A percentile compares a stretch with the other conserved stretches of the same genome.
Conservation (phyloP, 257 asterid species). For the Sherardia arvensis region DNA sequence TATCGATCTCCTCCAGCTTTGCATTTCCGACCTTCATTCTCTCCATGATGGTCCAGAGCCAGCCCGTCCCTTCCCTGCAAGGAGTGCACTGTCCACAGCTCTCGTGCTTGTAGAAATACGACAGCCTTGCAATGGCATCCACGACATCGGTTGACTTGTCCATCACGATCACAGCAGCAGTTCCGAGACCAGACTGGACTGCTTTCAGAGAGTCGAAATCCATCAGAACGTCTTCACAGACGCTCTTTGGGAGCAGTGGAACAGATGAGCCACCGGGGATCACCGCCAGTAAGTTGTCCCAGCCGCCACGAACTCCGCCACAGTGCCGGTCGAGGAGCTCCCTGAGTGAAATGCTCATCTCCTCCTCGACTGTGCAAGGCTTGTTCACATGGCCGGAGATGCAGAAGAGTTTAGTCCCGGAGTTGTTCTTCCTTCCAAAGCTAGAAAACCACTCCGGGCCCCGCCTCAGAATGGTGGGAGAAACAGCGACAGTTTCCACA, state of each 20-base stretch:
- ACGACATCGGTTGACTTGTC: conserved; percentile 96
- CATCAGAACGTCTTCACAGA: conserved; percentile 95
- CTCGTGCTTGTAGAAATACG: conserved; percentile 97
- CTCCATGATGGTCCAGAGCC: conserved; percentile 99
- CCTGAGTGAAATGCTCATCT: conserved; percentile 90
- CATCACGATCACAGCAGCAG: conserved; percentile 98
- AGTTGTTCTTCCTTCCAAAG: conserved; percentile 91
- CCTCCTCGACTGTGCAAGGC: conserved; percentile 99
- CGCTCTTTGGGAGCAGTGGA: conserved; percentile 66
- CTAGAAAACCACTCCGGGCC: conserved; percentile 99
- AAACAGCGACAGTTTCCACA: conserved; percentile 96
- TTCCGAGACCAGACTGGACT: conserved; percentile 91
- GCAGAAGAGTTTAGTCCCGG: conserved; percentile 89
- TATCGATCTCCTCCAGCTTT: conserved; percentile 89
- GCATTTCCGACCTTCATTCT: conserved; percentile 98
- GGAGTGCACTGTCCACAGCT: conserved; percentile 99
- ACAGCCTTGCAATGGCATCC: conserved; percentile 90
- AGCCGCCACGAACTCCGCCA: conserved; percentile 98
- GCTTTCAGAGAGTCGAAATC: conserved; percentile 98
- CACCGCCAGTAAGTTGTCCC: conserved; percentile 93
- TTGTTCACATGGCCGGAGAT: conserved; percentile 96
- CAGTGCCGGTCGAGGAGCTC: conserved; percentile 93
- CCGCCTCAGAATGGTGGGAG: conserved; percentile 93
- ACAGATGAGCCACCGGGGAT: conserved; percentile 98
- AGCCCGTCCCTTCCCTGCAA: conserved; percentile 98